phyloP scores from a whole-genome alignment of 2,329 filamentous ascomycete genomes.

The Pseudocercospora musae region DNA sequence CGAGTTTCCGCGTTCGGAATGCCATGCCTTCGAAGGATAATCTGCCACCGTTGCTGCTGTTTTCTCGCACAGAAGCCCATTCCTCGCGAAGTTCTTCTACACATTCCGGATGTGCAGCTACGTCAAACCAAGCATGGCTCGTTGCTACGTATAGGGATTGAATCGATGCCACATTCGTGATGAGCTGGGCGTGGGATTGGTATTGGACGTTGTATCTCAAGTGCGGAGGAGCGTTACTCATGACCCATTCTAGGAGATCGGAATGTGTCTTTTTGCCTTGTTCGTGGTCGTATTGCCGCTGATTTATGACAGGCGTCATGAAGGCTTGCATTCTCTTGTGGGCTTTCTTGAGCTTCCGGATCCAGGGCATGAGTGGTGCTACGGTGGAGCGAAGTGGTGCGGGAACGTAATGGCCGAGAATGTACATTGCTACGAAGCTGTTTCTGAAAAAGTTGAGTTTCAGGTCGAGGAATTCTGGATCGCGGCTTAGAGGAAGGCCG shows the following conservation, averaged over 20 bases:
- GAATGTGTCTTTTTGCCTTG: background rate
- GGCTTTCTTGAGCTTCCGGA: background rate
- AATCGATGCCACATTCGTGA: background rate
- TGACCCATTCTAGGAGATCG: slow-evolving; percentile 1
- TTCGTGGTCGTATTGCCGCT: background rate
- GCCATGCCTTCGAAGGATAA: background rate
- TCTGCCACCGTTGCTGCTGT: background rate
- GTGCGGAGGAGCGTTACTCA: slow-evolving; percentile 1
- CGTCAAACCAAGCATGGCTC: background rate
- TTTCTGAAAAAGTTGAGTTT: slow-evolving; percentile 3
- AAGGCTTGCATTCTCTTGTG: background rate
- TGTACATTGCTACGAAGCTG: slow-evolving; percentile 3
- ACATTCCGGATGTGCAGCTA: slow-evolving; percentile 1
- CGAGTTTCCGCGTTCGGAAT: background rate
- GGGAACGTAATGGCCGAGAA: background rate
- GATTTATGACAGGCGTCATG: background rate
- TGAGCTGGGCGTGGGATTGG: slow-evolving; percentile 4
- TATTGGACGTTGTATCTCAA: background rate
- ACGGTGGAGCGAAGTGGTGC: background rate
- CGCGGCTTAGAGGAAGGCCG: slow-evolving; percentile 1
- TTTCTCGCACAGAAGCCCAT: background rate
- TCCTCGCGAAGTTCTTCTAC: background rate
- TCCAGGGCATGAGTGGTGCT: background rate
- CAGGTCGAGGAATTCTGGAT: slow-evolving; percentile 2
- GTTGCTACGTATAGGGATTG: slow-evolving; percentile 1